Evolutionary conservation across 805 yeast species (phyloP), one percentile per base, ranked within the genome.

Genomic region (Metschnikowia peoriensis): DNA sequence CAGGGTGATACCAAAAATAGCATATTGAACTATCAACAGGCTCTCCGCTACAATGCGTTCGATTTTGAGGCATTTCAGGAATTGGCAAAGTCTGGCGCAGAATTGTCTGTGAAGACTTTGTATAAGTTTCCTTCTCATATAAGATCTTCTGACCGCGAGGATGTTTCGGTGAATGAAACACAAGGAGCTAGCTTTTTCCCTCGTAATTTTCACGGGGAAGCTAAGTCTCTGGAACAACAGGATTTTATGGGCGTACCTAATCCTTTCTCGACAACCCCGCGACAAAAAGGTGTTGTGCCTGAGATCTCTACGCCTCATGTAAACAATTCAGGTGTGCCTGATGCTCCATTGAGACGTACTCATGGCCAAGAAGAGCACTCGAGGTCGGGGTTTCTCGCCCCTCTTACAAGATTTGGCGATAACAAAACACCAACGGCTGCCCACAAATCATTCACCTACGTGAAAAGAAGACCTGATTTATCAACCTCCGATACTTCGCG

Each of bases 31-130:
- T 88, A 85, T 65, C 78, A 89, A 0, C 82, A 79, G 57, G 89
- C 93, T 0, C 75, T 90, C 51, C 82, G 83, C 53, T 69, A 77
- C 56, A 88, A 94, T 64, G 97, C 96, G 15, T 89, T 76, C 63
- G 77, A 90, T 40, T 90, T 94, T 81, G 97, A 90, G 64, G 90
- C 97, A 0, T 84, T 89, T 57, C 89, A 85, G 58, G 85, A 85
- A 41, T 71, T 94, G 45, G 83, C 90, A 61, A 76, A 77, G 45
- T 71, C 86, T 70, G 94, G 96, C 11, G 89, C 86, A 16, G 80
- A 80, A 52, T 77, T 90, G 16, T 81, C 83, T 52, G 82, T 85
- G 6, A 80, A 80, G 56, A 67, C 83, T 0, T 72, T 84, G 29
- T 85, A 75, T 65, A 78, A 76, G 52, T 55, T 44, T 7, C 50